Base-by-base conservation (phyloP, 371 early-diverging fungal species). In the Lichtheimia hyalospora region DNA sequence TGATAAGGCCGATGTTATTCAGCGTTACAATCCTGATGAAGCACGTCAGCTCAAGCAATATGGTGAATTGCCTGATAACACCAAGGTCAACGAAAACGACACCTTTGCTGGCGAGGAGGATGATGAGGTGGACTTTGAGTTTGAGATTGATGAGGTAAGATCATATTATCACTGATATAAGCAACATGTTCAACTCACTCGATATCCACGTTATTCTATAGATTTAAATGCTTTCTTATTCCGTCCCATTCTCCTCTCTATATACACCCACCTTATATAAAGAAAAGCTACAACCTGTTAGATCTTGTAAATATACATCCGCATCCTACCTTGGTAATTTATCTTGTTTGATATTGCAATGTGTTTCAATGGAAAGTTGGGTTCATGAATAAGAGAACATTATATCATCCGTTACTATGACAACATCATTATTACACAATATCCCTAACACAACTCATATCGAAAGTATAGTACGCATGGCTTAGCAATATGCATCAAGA, bases 11-110 rank as follows among this genome's bases (percentile, higher is more conserved):
- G 98, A 99, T 83, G 94, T 99, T 54, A 93, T 98, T 70, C 86
- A 92, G 65, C 99, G 98, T 83, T 99, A 99, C 79, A 94, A 88
- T 58, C 90, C 96, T 57, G 96, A 97, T 61, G 99, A 99, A 85
- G 98, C 98, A n/a, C 87, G 96, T 68, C 84, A 89, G 71, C 82
- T 99, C 65, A 96, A 95, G 78, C 83, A 93, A 43, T 92, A 94
- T 64, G 97, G 97, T 58, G 96, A 99, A 81, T 84, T 99, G 67
- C 97, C 99, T n/a, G 99, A 98, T 64, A 90, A 83, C 71, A 85
- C 90, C 68, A 88, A 89, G 78, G 87, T 89, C 61, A 90, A 91
- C 60, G 93, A 92, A 72, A 85, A 85, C 28, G 89, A 89, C 57
- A 84, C 83, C 50, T 87, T 83, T 69, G 88, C 82, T 67, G 82